Base-by-base conservation (phyloP, 176 grass and related monocot species). In the Stipa capillata region DNA sequence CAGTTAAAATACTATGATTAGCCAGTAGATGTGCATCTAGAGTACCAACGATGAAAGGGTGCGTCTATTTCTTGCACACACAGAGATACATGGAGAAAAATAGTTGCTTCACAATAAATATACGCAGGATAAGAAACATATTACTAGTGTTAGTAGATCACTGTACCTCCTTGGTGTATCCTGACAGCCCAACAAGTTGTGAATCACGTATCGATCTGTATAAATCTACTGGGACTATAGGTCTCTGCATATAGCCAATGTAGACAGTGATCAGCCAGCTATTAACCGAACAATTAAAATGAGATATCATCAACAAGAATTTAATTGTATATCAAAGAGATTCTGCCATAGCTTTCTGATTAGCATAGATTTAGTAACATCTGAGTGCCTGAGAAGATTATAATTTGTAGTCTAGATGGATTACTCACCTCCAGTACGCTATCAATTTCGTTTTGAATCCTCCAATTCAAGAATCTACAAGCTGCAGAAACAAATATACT, bases 401-500 rank as follows among this genome's bases (percentile, higher is more conserved):
- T 42, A 43, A 43, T 15, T n/a, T 73, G 67, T 66, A 51, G 47
- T 67, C 32, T 61, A 76, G 49, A 85, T 89, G 66, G 54, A 50
- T 67, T 61, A 81, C 89, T 89, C 58, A 98, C 95, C 88, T 91
- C 86, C 16, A 98, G 81, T 62, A 98, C 89, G 4, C 50, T 84
- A 77, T 98, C 92, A 50, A 98, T 98, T 84, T 89, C 83, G 15
- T 94, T 98, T 83, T 94, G 77, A 57, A 98, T 91, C 83, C 92
- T 94, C 95, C 95, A 94, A 67, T 94, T 91, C 69, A 98, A 86
- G 85, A 92, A 73, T 94, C 90, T 73, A 98, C 72, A 59, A 98
- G 84, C 95, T 98, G 82, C 27, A 78, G 8, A 82, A 83, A 55
- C 15, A 83, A 6, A 23, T 2, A 63, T 84, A 74, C 84, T 62